Evolutionary conservation across 768 basidiomycete species (phyloP).

Genomic region (Hemileccinum impolitum): DNA sequence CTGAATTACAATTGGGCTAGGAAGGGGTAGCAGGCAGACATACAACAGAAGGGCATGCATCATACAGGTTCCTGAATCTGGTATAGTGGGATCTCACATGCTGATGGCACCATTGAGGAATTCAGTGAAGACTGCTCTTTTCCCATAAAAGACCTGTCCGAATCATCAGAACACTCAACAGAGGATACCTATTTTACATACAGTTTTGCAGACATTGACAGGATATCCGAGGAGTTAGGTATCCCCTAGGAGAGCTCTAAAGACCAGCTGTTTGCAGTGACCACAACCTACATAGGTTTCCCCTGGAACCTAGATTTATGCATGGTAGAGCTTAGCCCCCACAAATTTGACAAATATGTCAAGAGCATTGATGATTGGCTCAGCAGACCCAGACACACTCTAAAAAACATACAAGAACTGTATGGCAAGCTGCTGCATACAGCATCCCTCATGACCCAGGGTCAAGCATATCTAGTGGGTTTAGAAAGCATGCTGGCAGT

Average conservation of each 20-base stretch:
- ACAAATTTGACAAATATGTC: background rate
- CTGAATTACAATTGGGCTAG: background rate
- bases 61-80: background rate
- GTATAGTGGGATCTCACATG: background rate
- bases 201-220: background rate
- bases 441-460: constrained; percentile 25
- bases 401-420: background rate
- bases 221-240: background rate
- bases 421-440: constrained; percentile 23
- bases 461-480: constrained; percentile 13
- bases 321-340: background rate
- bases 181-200: background rate
- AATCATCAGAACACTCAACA: background rate
- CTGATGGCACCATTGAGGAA: background rate
- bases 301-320: background rate
- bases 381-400: background rate
- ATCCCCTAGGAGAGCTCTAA: constrained; percentile 9
- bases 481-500: constrained; percentile 33
- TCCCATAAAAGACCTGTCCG: background rate
- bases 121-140: constrained; percentile 1
- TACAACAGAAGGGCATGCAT: background rate
- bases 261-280: constrained; percentile 6
- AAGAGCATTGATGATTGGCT: background rate
- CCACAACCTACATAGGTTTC: background rate
- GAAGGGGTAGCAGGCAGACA: background rate